Conservation (phyloP, 139 green algal species). For the Asterochloris erici region DNA sequence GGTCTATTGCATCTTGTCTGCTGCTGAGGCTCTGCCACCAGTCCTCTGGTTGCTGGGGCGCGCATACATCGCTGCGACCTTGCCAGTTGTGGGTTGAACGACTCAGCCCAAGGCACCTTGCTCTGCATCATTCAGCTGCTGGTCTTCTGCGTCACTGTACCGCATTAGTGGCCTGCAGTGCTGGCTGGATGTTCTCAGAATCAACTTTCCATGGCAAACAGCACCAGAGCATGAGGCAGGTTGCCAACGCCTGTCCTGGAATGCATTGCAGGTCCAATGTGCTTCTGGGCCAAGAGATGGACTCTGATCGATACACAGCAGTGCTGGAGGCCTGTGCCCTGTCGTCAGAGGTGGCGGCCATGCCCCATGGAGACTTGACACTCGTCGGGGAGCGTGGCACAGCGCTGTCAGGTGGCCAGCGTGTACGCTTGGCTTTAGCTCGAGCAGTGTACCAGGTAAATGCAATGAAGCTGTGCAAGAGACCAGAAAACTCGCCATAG, state of each 20-base stretch:
- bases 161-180: no score
- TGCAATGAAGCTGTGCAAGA: neutral
- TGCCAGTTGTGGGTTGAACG: no score
- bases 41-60: no score
- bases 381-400: slow-evolving; percentile 50
- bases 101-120: no score
- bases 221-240: neutral
- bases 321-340: slow-evolving; percentile 63
- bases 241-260: neutral
- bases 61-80: no score
- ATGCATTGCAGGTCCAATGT: slow-evolving; percentile 37
- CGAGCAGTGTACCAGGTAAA: slow-evolving; percentile 62
- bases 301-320: slow-evolving; percentile 40
- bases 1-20: no score
- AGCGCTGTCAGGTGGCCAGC: slow-evolving; percentile 52
- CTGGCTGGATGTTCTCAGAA: no score
- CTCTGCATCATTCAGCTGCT: no score
- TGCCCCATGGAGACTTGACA: slow-evolving; percentile 52
- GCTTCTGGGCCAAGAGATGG: slow-evolving; percentile 25
- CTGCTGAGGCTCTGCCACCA: no score
- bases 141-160: no score
- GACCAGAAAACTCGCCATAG: neutral
- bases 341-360: slow-evolving; percentile 46
- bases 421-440: slow-evolving; percentile 51
- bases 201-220: no score